Evolutionary conservation across 164 flowering plant genomes (phyloP).

Genomic region (Kalanchoe fedtschenkoi): DNA sequence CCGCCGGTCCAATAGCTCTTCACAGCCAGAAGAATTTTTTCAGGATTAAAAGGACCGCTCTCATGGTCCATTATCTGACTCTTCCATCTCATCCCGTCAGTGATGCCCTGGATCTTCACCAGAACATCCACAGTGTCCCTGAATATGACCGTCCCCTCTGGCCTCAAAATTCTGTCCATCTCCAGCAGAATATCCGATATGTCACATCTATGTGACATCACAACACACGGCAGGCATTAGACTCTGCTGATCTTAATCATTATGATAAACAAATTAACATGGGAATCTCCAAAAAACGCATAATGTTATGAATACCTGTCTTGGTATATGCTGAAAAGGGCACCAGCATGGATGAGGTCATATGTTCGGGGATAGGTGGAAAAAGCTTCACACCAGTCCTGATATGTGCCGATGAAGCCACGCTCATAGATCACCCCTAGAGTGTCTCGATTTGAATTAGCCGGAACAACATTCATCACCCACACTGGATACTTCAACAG

Average conservation of each 20-base stretch:
- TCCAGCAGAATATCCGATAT: slow-evolving; percentile 68
- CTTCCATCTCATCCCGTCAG: slow-evolving; percentile 84
- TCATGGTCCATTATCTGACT: slow-evolving; percentile 81
- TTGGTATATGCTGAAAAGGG: slow-evolving; percentile 68
- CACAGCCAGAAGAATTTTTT: slow-evolving; percentile 80
- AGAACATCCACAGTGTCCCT: slow-evolving; percentile 76
- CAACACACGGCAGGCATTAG: not conserved
- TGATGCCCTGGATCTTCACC: slow-evolving; percentile 56
- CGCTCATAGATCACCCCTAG: slow-evolving; percentile 65
- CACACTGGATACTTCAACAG: slow-evolving; percentile 60
- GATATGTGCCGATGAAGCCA: slow-evolving; percentile 72
- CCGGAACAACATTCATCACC: slow-evolving; percentile 95
- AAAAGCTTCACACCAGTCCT: slow-evolving; percentile 98
- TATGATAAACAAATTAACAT: not conserved
- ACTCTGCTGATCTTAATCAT: not conserved
- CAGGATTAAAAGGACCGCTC: slow-evolving; percentile 83
- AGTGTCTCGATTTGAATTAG: slow-evolving; percentile 44
- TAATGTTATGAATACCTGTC: slow-evolving; percentile 29
- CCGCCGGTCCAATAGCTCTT: slow-evolving; percentile 83
- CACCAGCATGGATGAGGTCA: slow-evolving; percentile 77
- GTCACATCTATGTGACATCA: slow-evolving; percentile 53
- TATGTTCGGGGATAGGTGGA: slow-evolving; percentile 96
- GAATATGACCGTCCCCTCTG: slow-evolving; percentile 85
- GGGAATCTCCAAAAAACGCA: not conserved
- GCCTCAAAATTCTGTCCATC: slow-evolving; percentile 93